Conservation (phyloP, 2,329 filamentous ascomycete species). For the Colletotrichum siamense region DNA sequence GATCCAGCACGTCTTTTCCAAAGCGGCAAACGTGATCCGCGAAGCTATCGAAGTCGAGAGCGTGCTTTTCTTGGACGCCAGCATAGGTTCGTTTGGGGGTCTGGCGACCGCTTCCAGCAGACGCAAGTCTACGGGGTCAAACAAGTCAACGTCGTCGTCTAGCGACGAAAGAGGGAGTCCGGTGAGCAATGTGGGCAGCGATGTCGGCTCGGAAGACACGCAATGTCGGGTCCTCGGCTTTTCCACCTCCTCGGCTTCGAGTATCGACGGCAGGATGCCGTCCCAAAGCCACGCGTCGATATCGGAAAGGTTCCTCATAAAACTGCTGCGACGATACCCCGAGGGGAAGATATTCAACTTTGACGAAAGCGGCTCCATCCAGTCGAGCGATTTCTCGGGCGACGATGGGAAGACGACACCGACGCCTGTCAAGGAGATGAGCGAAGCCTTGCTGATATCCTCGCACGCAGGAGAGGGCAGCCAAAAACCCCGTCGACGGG, state of each 20-base stretch:
- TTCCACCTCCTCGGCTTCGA: slow-evolving; percentile 37
- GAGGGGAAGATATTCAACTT: slow-evolving; percentile 52
- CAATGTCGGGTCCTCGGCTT: slow-evolving; percentile 43
- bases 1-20: slow-evolving; percentile 40
- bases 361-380: slow-evolving; percentile 39
- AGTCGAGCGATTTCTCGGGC: slow-evolving; percentile 33
- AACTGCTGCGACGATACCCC: slow-evolving; percentile 49
- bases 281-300: slow-evolving; percentile 27
- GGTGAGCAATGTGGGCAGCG: neutral
- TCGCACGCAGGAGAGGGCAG: neutral
- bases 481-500: neutral
- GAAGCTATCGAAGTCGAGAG: slow-evolving; percentile 41
- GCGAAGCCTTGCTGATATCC: neutral
- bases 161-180: slow-evolving; percentile 21
- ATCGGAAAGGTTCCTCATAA: slow-evolving; percentile 42
- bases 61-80: slow-evolving; percentile 19
- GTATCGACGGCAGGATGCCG: slow-evolving; percentile 30
- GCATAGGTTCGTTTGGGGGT: slow-evolving; percentile 30
- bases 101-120: slow-evolving; percentile 13
- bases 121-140: neutral
- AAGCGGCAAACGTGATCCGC: slow-evolving; percentile 49
- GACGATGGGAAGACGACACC: slow-evolving; percentile 10
- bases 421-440: fast-evolving
- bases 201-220: neutral
- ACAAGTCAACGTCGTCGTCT: neutral